Evolutionary conservation across 1,139 yeast species (phyloP).

Genomic region (Candida sp.): DNA sequence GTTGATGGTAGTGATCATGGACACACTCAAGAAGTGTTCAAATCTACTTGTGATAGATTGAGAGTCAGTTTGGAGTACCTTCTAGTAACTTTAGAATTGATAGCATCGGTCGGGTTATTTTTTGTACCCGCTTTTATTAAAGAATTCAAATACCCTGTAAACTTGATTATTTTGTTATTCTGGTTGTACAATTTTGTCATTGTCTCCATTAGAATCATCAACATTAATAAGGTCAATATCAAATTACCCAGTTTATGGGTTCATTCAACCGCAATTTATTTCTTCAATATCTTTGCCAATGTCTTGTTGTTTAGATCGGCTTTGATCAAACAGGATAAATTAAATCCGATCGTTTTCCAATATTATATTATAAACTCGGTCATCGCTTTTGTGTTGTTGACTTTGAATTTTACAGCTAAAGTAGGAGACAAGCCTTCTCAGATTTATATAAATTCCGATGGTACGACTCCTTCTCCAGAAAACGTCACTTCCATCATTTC

Average conservation of each 20-base stretch:
- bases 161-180: conserved; percentile 37
- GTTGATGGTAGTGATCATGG: conserved; percentile 61
- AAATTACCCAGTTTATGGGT: conserved; percentile 66
- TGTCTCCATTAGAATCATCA: conserved; percentile 48
- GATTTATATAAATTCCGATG: conserved; percentile 49
- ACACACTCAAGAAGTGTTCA: conserved; percentile 33
- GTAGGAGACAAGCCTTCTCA: conserved; percentile 61
- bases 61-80: conserved; percentile 50
- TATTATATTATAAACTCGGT: conserved; percentile 50
- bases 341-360: conserved; percentile 13
- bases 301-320: conserved; percentile 65
- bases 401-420: conserved; percentile 59
- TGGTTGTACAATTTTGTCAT: conserved; percentile 61
- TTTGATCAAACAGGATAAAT: conserved; percentile 39
- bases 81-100: conserved; percentile 42
- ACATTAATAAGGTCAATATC: conserved; percentile 37
- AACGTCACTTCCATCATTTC: conserved; percentile 58
- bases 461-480: conserved; percentile 75
- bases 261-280: conserved; percentile 59
- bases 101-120: conserved; percentile 34
- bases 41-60: conserved; percentile 47
- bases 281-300: conserved; percentile 50
- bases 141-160: conserved; percentile 37
- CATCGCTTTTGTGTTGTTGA: conserved; percentile 40
- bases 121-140: conserved; percentile 27